These are phyloP conservation scores for Annulohypoxylon moriforme DNA, from an alignment of 495 filamentous ascomycete genomes.

Conservation along the genomic window DNA sequence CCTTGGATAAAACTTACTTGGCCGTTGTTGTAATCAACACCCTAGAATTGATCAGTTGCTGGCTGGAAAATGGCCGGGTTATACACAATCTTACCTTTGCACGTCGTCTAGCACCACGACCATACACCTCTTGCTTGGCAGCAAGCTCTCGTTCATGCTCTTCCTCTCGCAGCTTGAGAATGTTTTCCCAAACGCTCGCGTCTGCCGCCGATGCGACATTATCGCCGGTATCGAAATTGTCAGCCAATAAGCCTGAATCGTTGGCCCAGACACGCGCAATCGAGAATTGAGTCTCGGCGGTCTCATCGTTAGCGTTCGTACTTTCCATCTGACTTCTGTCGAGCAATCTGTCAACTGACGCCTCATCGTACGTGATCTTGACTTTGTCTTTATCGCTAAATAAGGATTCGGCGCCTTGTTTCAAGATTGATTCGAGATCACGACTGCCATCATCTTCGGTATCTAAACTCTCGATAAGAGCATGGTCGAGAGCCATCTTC, in stretches of 20 bases:
- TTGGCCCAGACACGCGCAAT: constrained; percentile 95
- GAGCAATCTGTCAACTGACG: constrained; percentile 85
- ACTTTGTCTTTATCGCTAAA: constrained; percentile 77
- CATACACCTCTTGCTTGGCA: constrained; percentile 73
- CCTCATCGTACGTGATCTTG: constrained; percentile 78
- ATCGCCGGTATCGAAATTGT: constrained; percentile 66
- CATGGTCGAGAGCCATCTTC: constrained; percentile 93
- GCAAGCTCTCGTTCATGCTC: constrained; percentile 75
- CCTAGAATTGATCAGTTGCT: constrained; percentile 43
- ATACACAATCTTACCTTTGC: constrained; percentile 54
- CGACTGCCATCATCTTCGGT: constrained; percentile 76
- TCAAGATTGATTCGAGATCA: constrained; percentile 89
- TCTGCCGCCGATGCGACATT: constrained; percentile 66
- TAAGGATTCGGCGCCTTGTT: constrained; percentile 85
- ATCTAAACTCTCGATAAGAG: constrained; percentile 90
- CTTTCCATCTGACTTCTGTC: constrained; percentile 86
- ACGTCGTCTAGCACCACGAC: constrained; percentile 79
- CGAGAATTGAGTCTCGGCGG: constrained; percentile 82
- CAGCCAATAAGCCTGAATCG: constrained; percentile 62
- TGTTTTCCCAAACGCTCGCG: constrained; percentile 84
- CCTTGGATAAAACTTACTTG: constrained; percentile 51
- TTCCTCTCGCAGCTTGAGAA: constrained; percentile 82
- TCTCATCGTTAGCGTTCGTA: constrained; percentile 67
- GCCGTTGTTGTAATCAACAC: constrained; percentile 46
- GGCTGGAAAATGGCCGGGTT: not conserved